Percentiles rank a stretch among this genome's conserved stretches.
phyloP scores from a whole-genome alignment of 306 rosid genomes.

The Quercus gilva region DNA sequence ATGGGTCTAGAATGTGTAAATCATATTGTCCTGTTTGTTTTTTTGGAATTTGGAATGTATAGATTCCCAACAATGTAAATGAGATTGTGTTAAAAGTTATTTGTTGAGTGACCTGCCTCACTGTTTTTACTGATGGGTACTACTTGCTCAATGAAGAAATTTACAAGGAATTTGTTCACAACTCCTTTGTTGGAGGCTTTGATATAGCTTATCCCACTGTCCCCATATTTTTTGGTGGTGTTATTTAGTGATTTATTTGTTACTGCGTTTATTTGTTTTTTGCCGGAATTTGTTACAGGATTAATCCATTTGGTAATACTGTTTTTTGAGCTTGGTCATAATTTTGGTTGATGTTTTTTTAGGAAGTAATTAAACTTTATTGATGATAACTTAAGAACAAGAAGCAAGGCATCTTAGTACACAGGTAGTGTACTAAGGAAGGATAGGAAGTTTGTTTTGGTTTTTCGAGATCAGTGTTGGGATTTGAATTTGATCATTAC shows the following conservation, averaged over 20 bases:
- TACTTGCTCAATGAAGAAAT: conserved; percentile 10
- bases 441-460: neutral
- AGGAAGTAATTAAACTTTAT: too few species aligned
- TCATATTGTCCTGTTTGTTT: neutral
- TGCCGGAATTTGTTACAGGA: too few species aligned
- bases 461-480: neutral
- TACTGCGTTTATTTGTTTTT: neutral
- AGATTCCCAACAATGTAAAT: conserved; percentile 5
- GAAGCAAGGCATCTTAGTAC: too few species aligned
- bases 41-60: neutral
- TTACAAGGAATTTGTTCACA: neutral
- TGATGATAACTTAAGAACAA: too few species aligned
- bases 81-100: neutral
- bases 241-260: neutral
- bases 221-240: neutral
- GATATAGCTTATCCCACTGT: neutral
- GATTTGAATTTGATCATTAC: neutral
- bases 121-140: neutral
- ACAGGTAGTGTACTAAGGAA: too few species aligned
- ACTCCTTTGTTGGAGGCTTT: neutral
- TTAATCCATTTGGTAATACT: neutral
- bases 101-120: neutral
- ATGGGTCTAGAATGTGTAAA: neutral
- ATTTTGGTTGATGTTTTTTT: neutral
- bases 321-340: neutral